Base-by-base conservation (phyloP, 1,139 yeast species). In the Geotrichum restrictum region DNA sequence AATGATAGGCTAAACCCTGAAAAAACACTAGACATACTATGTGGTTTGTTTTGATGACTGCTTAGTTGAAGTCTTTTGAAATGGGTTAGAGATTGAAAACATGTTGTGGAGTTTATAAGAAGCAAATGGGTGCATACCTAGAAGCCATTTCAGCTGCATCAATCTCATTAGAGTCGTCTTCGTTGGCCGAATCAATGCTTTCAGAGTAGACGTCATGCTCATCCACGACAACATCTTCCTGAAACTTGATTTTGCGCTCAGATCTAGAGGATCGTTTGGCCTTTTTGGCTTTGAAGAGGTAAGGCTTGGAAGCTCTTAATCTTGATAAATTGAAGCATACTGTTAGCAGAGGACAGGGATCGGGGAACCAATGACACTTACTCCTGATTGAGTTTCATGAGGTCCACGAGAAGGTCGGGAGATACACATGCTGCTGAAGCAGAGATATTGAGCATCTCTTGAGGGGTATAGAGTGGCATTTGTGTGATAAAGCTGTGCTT, bases 121-220 rank as follows among this genome's bases (percentile, higher is more conserved):
- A 10, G 8, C 16, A 27, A 5, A 27, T 14, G 14, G 57, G 50
- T 21, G 59, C 55, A 50, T 44, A 60, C 32, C 55, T 55, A 8
- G 64, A 60, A 14, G 64, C 62, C 48, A 56, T 54, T 49, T 59
- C 64, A 10, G 42, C 18, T 1, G 36, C 42, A 37, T 27, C 37
- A 22, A 45, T 45, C 22, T 51, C 57, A 43, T 58, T 62, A 24
- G 56, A 60, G 24, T 57, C 60, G 39, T 52, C 61, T 31, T 53
- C 52, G 19, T 54, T 55, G 3, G 50, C 55, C 16, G 31, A 44
- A 29, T 37, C 41, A 3, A 43, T 22, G 22, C 42, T 48, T 3
- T 36, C 45, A 18, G 45, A 38, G 37, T 22, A 42, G 22, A 44
- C 51, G 24, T 47, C 45, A 24, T 36, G 24, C 19, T 31, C 22